Base-by-base conservation (phyloP, 2,329 filamentous ascomycete genomes). In the Helotiales sp. region DNA sequence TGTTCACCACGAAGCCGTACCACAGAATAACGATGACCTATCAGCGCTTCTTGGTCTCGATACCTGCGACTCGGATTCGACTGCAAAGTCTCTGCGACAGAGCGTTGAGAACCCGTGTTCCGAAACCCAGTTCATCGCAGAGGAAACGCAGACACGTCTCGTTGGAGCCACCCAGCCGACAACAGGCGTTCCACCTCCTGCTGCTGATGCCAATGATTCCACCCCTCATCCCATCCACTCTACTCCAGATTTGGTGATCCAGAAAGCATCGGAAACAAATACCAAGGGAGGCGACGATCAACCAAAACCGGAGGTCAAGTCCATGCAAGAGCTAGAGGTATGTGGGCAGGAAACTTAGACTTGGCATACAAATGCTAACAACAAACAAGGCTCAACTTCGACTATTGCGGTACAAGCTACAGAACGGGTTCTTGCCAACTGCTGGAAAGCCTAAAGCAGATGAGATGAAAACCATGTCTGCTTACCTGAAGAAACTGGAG, bases 391-490 rank as follows among this genome's bases (percentile, higher is more conserved):
- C 26, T 32, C 50, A 45, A 49, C 50, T 64, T 64, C 61, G 52
- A 34, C 6, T 43, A 47, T 34, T 64, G 61, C 61, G 61, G 32
- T 30, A 45, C 40, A 43, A 50, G 52, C 50, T 64, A 49, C 37
- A 64, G 28, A 58, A 45, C 20, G 50, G 49, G 24, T 52, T 64
- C 34, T 58, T 64, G 50, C 49, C 34, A 43, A 17, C 1, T 8
- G 37, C 5, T 30, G 32, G 61, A 40, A 2, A 49, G 49, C 61
- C 50, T 20, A 26, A 57, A 47, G 24, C 24, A 45, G 24, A 64
- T 5, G 37, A 64, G 20, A 64, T 64, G 34, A 47, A 57, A 57
- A 32, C 20, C 40, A 47, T 64, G 49, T 64, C 61, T 64, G 20
- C 34, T n/a, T 64, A 47, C 40, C 30, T 64, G 22, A 43, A 32